phyloP scores from a whole-genome alignment of 2,329 filamentous ascomycete species.

The Mollisia scopiformis region DNA sequence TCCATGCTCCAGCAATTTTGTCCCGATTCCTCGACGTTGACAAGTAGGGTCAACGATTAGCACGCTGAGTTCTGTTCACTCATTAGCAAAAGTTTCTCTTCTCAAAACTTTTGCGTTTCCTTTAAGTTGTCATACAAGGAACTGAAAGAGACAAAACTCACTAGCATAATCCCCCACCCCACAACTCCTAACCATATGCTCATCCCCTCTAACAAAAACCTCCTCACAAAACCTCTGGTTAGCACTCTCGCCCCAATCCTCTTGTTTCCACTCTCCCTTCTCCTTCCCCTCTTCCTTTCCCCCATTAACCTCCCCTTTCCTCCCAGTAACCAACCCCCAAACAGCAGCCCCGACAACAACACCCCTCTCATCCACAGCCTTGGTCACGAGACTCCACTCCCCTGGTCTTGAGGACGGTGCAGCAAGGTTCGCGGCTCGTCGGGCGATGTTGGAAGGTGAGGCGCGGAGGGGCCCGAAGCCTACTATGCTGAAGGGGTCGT shows the following conservation, averaged over 20 bases:
- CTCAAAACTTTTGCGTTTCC: not conserved
- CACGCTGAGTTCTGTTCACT: constrained; percentile 22
- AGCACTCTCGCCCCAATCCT: constrained; percentile 16
- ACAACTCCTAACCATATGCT: constrained; percentile 23
- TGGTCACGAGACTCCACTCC: constrained; percentile 12
- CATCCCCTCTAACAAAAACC: constrained; percentile 27
- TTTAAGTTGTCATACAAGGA: not conserved
- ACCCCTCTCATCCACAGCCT: constrained; percentile 15
- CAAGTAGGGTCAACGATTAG: constrained; percentile 24
- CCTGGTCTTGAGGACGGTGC: no score
- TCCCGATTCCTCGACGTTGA: constrained; percentile 31
- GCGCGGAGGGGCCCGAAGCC: constrained; percentile 14
- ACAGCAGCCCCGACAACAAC: constrained; percentile 24
- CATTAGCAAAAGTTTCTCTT: not conserved
- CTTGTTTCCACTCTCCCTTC: constrained; percentile 1
- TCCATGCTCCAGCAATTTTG: constrained; percentile 25
- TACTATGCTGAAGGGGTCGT: constrained; percentile 17
- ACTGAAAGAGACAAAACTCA: constrained; percentile 16
- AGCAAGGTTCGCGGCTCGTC: constrained; percentile 5
- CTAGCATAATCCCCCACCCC: constrained; percentile 27
- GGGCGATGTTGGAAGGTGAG: not conserved
- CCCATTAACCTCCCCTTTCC: not conserved
- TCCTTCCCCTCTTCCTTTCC: not conserved
- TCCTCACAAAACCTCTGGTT: constrained; percentile 32
- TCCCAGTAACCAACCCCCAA: constrained; percentile 18